Evolutionary conservation across 2,329 filamentous ascomycete genomes (phyloP).

Genomic region (Aureobasidium zeae): DNA sequence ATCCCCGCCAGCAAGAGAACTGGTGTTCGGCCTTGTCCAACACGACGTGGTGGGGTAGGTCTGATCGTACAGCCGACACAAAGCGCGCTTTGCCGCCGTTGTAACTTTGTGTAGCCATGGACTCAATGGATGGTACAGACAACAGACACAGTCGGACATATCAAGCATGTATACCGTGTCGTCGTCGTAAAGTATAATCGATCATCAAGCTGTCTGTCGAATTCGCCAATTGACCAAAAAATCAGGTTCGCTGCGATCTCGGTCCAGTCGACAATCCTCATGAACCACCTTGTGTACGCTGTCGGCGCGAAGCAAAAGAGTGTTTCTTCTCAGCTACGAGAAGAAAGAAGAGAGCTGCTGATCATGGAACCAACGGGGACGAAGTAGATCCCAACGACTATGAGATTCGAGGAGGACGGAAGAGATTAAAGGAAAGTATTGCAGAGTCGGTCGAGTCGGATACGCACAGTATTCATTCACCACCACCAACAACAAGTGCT

Average conservation of each 20-base stretch:
- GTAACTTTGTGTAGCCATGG: neutral
- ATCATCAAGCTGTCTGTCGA: neutral
- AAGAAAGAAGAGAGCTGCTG: constrained; percentile 72
- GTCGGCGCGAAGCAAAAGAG: constrained; percentile 87
- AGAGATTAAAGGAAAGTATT: constrained; percentile 48
- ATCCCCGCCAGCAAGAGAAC: too few species aligned
- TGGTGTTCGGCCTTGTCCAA: too few species aligned
- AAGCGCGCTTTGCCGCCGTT: constrained; percentile 11
- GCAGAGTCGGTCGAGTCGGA: constrained; percentile 28
- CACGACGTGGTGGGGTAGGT: constrained; percentile 13
- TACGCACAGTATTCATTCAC: constrained; percentile 3
- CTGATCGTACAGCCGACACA: constrained; percentile 4
- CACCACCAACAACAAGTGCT: neutral
- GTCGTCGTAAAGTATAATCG: constrained; percentile 39
- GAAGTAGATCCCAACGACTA: constrained; percentile 48
- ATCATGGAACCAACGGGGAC: constrained; percentile 36
- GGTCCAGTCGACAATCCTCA: constrained; percentile 83
- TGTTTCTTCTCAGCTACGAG: constrained; percentile 95
- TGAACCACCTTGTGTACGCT: constrained; percentile 88
- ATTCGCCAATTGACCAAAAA: neutral
- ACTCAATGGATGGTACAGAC: constrained; percentile 4
- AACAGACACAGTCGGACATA: constrained; percentile 24
- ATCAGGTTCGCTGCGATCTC: constrained; percentile 45
- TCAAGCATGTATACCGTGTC: constrained; percentile 46
- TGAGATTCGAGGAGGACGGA: constrained; percentile 63